Percentiles rank a stretch among this genome's conserved stretches.
phyloP scores from a whole-genome alignment of 352 stramenopile species.

The Pythium phragmiticola region DNA sequence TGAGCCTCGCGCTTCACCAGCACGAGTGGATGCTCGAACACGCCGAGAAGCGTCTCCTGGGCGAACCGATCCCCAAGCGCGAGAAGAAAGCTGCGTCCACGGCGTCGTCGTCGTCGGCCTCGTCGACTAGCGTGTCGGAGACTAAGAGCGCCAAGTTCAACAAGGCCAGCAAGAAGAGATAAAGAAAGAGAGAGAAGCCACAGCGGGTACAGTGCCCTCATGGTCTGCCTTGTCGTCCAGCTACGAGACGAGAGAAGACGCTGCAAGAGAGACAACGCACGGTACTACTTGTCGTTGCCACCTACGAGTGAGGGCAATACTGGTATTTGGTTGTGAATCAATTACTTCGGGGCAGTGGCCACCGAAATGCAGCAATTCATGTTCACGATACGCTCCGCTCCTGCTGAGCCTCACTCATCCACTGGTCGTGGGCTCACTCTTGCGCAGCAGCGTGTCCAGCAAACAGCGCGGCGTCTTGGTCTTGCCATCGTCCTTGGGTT shows the following conservation, averaged over 20 bases:
- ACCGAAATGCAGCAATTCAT: too few species aligned
- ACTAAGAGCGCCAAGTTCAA: slow-evolving; percentile 69
- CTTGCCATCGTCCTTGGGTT: slow-evolving; percentile 53
- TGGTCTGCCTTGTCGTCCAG: neutral
- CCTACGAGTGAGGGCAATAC: neutral
- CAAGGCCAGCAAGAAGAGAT: slow-evolving; percentile 69
- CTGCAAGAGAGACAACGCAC: neutral
- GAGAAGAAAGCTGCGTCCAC: slow-evolving; percentile 26
- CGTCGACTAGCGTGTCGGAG: slow-evolving; percentile 37
- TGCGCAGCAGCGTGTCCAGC: slow-evolving; percentile 74
- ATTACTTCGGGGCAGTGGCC: too few species aligned
- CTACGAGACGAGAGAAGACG: neutral
- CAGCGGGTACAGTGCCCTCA: neutral
- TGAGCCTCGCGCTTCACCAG: slow-evolving; percentile 78
- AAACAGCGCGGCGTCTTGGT: slow-evolving; percentile 78
- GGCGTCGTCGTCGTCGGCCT: slow-evolving; percentile 18
- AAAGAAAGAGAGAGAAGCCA: slow-evolving; percentile 11
- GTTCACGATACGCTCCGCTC: neutral
- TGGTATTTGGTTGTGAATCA: neutral
- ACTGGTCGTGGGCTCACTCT: slow-evolving; percentile 38
- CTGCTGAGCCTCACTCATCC: neutral
- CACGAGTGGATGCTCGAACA: slow-evolving; percentile 82
- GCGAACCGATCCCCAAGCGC: slow-evolving; percentile 59
- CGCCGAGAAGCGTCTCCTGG: slow-evolving; percentile 81
- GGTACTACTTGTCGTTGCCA: slow-evolving; percentile 5